Evolutionary conservation across 495 filamentous ascomycete genomes (phyloP), one percentile per base, ranked within the genome.

Genomic region (Thermothielavioides terrestris): DNA sequence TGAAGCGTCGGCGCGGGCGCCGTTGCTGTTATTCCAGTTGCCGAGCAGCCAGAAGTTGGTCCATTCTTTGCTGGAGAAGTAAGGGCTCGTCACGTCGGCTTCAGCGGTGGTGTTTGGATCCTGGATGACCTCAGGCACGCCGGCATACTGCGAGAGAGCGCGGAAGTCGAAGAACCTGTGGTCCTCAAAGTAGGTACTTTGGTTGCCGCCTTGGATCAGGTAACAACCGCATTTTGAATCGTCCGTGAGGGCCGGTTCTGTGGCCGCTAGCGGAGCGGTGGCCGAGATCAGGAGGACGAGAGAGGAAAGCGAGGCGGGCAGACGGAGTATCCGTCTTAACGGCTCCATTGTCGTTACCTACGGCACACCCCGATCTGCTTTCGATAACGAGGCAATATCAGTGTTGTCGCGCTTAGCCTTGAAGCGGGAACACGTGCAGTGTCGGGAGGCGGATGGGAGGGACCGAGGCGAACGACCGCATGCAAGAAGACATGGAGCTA

Each of bases 121-220:
- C 0, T 53, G 46, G 48, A 73, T 66, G 39, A 69, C 53, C 4
- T 52, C 25, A 8, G 73, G 75, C 12, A 65, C 65, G 11, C 56
- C 54, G 23, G 60, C 61, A 41, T 68, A 60, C n/a, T 68, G 58
- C 14, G 62, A 50, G 27, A 74, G 65, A 28, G 71, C 69, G 32
- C 83, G 78, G 60, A 82, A 88, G 67, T 88, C 84, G 68, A 75
- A 83, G 62, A 86, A 79, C 30, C 73, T 73, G 68, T 86, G 80
- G 56, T 78, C 68, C 18, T 70, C 72, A 61, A 84, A 86, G 67
- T 78, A 84, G 8, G 71, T 68, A 14, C 63, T 36, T 30, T 67
- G 65, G 28, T 64, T 66, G 18, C 66, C 73, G 46, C n/a, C n/a
- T n/a, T 77, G 76, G 43, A 69, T 73, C 27, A 70, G 47, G 51